Evolutionary conservation across 805 yeast species (phyloP).

Genomic region (Lipomyces starkeyi): DNA sequence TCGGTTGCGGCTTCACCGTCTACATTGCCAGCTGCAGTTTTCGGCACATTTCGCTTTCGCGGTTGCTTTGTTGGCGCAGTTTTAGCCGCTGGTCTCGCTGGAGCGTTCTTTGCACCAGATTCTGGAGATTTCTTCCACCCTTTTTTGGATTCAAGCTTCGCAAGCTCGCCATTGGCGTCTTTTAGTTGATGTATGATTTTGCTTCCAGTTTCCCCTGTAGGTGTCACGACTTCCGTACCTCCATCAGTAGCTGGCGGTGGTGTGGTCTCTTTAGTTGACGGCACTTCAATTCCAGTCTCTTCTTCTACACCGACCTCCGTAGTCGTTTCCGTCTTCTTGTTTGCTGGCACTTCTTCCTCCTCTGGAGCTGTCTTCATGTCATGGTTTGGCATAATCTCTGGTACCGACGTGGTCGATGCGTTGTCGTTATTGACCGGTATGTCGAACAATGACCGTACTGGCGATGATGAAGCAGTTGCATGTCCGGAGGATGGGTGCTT

Average conservation of each 20-base stretch:
- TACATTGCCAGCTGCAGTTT: neutral
- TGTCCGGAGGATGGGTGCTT: conserved; percentile 23
- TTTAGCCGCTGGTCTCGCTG: neutral
- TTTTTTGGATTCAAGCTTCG: neutral
- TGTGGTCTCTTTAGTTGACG: neutral
- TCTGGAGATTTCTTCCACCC: neutral
- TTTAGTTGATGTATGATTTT: neutral
- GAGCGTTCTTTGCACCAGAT: neutral
- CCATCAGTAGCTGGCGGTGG: neutral
- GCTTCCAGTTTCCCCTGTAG: neutral
- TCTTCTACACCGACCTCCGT: neutral
- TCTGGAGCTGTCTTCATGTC: neutral
- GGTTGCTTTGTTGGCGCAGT: neutral
- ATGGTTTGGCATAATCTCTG: neutral
- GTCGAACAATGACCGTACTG: conserved; percentile 8
- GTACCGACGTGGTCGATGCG: neutral
- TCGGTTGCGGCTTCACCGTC: neutral
- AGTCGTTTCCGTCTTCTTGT: neutral
- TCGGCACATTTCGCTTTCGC: neutral
- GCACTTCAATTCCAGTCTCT: neutral
- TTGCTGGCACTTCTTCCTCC: neutral
- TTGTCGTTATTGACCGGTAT: neutral
- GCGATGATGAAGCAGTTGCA: conserved; percentile 9
- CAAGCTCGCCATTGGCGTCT: neutral
- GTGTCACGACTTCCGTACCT: neutral